Evolutionary conservation across 2,329 filamentous ascomycete species (phyloP), one percentile per base, ranked within the genome.

Genomic region (Trichoderma breve): DNA sequence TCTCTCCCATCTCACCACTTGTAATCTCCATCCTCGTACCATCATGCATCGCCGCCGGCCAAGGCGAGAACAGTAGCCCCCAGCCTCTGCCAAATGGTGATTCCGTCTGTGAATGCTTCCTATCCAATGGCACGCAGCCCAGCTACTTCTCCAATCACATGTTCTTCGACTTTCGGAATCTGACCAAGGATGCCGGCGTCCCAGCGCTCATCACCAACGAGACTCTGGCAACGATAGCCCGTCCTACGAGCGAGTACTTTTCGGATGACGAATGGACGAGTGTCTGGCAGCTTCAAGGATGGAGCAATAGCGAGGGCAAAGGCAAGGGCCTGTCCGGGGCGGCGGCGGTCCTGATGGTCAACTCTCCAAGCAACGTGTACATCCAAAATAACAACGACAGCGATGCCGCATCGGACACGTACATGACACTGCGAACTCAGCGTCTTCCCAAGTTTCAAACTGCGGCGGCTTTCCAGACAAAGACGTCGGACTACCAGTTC

Each of bases 91-190:
- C 68, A 60, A 63, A 65, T 21, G 75, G 79, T 12, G 81, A 82
- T 66, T 75, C 78, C 30, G 76, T 78, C 55, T 88, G 86, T 77
- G 79, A 80, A 71, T 87, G 86, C 76, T 88, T 82, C 74, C 76
- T 84, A 64, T 86, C 83, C 75, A 86, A 87, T 74, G 83, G 81
- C 58, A 83, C 81, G 14, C 80, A 80, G 57, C 76, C 81, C 28
- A 76, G 77, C 55, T 87, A 83, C 78, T 87, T 84, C 75, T 78
- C 80, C 21, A 78, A 80, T 21, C 86, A 86, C 76, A 75, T 78
- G 47, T 87, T 88, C 79, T 86, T 84, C 74, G 86, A 88, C 77
- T 88, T 86, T 74, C 80, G 86, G 60, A 78, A 77, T 51, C 81
- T 86, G 24, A 55, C 77, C 2, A 74, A 83, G 28, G 82, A 84